These are phyloP conservation scores for Paradendryphiella salina DNA, from an alignment of 2,329 filamentous ascomycete genomes.

Conservation along the genomic window DNA sequence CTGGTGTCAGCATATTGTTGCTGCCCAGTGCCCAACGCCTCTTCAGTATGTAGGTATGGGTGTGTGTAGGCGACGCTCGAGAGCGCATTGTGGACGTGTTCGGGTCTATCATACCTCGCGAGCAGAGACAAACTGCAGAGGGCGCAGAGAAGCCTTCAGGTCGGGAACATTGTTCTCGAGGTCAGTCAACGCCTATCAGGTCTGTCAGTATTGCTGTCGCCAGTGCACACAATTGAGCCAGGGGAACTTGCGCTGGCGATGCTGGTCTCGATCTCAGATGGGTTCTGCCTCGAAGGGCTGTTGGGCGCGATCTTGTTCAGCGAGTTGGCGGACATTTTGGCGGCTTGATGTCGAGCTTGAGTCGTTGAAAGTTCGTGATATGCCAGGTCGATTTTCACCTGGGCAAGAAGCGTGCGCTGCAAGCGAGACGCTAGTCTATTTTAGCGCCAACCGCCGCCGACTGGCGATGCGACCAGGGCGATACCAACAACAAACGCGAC, in stretches of 20 bases:
- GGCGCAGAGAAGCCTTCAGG: constrained; percentile 92
- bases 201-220: constrained; percentile 23
- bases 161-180: constrained; percentile 99
- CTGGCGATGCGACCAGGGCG: neutral
- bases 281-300: constrained; percentile 93
- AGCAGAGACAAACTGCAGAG: constrained; percentile 98
- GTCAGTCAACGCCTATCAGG: constrained; percentile 73
- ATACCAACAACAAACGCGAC: neutral
- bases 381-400: neutral
- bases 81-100: constrained; percentile 30
- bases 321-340: constrained; percentile 63
- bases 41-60: constrained; percentile 46
- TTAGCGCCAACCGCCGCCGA: constrained; percentile 4
- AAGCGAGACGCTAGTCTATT: constrained; percentile 12
- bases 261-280: constrained; percentile 95
- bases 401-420: constrained; percentile 1
- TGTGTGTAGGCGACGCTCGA: constrained; percentile 34
- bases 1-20: constrained; percentile 58
- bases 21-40: constrained; percentile 61
- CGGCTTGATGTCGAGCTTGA: constrained; percentile 42
- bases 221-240: constrained; percentile 4
- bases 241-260: constrained; percentile 78
- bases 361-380: constrained; percentile 27
- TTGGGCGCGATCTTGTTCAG: constrained; percentile 98
- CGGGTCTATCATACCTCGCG: constrained; percentile 83